Conservation (phyloP, 306 rosid genomes). For the Echinosophora koreensis region DNA sequence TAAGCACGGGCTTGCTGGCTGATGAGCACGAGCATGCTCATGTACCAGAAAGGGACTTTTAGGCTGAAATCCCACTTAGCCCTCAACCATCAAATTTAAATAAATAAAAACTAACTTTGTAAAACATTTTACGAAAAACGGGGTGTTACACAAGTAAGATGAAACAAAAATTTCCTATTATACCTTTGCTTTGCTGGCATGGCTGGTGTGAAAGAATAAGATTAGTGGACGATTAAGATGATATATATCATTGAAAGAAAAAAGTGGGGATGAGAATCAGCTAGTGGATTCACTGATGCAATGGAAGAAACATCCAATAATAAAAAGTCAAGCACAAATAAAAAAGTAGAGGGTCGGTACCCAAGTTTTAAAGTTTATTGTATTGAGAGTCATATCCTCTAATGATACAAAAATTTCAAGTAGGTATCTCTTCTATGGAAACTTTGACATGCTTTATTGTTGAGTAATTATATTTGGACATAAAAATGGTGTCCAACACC, state of each 20-base stretch:
- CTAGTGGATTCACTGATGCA: slow-evolving; percentile 62
- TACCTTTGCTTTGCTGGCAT: slow-evolving; percentile 50
- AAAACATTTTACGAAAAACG: too few species aligned
- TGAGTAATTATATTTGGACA: too few species aligned
- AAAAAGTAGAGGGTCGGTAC: slow-evolving; percentile 47
- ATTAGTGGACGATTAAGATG: slow-evolving; percentile 57
- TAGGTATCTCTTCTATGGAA: not conserved
- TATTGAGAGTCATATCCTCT: slow-evolving; percentile 47
- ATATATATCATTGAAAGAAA: slow-evolving; percentile 48
- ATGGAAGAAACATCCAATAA: slow-evolving; percentile 51
- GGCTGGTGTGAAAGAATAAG: slow-evolving; percentile 44
- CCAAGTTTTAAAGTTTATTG: slow-evolving; percentile 28
- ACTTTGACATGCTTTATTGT: not conserved
- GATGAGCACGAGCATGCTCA: too few species aligned
- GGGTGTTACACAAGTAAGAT: too few species aligned
- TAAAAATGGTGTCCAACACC: too few species aligned
- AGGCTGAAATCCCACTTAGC: too few species aligned
- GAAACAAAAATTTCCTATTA: slow-evolving; percentile 32
- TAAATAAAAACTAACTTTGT: too few species aligned
- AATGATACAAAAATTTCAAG: not conserved
- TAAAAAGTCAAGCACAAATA: slow-evolving; percentile 54
- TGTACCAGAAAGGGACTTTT: too few species aligned
- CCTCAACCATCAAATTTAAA: too few species aligned
- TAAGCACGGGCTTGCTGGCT: too few species aligned
- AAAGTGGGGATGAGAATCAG: slow-evolving; percentile 56